Evolutionary conservation across 495 filamentous ascomycete genomes (phyloP), one percentile per base, ranked within the genome.

Genomic region (Tuber umbilicatum): DNA sequence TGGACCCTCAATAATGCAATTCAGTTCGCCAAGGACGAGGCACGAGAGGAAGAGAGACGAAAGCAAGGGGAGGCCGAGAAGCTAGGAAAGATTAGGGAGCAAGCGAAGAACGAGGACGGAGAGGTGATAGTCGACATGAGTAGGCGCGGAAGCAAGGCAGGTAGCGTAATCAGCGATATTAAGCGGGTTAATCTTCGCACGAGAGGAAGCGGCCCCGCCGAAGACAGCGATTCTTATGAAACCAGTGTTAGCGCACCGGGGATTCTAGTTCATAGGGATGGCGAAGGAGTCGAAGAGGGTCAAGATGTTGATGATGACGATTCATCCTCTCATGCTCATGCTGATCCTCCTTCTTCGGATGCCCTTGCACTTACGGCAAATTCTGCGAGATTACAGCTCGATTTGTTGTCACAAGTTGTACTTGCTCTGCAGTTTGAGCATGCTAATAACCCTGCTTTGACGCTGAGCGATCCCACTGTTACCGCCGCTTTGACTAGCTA

Each of bases 1-100:
- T 99, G 95, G 95, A 92, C 95, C 16, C 86, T 99, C 73, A 99
- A 98, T 84, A 99, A 99, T 84, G 94, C 95, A 40, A 99, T 99
- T 72, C 95, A 97, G 83, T 97, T 93, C 91, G 89, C 92, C 73
- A 99, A 98, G 83, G 95, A 99, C 81, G 96, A 98, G 84, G 94
- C 93, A 10, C 93, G 91, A 78, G 91, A 94, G 82, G 94, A 97
- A 79, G 92, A 97, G 75, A 88, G 85, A 71, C 88, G 91, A 73
- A 90, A 90, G 47, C 87, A 88, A 40, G 90, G 89, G 45, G 91
- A 91, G 81, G 90, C 90, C 1, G 93, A 96, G 80, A 86, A 90
- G 35, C 83, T 97, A 67, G 90, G 77, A 89, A 93, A 81, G 92
- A 93, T 82, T 38, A 71, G 81, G 12, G 81, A 82, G 41, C 81